Base-by-base conservation (phyloP, 495 filamentous ascomycete genomes). In the Niebla homalea region DNA sequence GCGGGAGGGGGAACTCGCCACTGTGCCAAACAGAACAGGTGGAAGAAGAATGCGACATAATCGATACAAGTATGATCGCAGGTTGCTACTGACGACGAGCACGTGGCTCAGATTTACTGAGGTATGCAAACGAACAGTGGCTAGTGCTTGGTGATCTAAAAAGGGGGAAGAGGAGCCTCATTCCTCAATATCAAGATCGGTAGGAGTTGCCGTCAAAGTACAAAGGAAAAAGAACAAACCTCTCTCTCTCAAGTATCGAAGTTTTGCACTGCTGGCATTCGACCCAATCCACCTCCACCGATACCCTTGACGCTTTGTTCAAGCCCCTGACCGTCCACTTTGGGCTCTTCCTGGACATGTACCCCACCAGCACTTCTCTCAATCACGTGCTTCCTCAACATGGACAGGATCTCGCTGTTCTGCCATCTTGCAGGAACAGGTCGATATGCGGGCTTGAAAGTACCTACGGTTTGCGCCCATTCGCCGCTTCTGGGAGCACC, bases 401-500 rank as follows among this genome's bases (percentile, higher is more conserved):
- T 67, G 26, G 56, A 57, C 63, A 98, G 61, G 37, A 95, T 79
- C 69, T 89, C 80, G 48, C 84, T 89, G 16, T 79, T 79, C 56
- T 72, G 76, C 92, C 92, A 98, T 53, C 92, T 74, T 44, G 64
- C 59, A 23, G 92, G 92, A 48, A 95, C 89, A 14, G 90, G 89
- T 16, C 92, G 70, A 62, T 97, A 96, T 20, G 89, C 87, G 15
- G 92, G 89, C 74, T 85, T 89, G 64, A 92, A 95, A 2, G 87
- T 85, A 11, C 92, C 92, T 12, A 95, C 75, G 0, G 92, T 98
- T 75, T 97, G 92, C 54, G 84, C 86, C 92, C 92, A 98, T 71
- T 97, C 92, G 45, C 89, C 92, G 52, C 61, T 75, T 61, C 70
- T 68, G 38, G 66, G 68, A 23, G 68, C 71, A 4, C 68, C 73